A percentile compares a stretch with the other conserved stretches of the same genome.
These are phyloP conservation scores for Exophiala xenobiotica DNA, from an alignment of 2,329 filamentous ascomycete species.

Conservation along the genomic window DNA sequence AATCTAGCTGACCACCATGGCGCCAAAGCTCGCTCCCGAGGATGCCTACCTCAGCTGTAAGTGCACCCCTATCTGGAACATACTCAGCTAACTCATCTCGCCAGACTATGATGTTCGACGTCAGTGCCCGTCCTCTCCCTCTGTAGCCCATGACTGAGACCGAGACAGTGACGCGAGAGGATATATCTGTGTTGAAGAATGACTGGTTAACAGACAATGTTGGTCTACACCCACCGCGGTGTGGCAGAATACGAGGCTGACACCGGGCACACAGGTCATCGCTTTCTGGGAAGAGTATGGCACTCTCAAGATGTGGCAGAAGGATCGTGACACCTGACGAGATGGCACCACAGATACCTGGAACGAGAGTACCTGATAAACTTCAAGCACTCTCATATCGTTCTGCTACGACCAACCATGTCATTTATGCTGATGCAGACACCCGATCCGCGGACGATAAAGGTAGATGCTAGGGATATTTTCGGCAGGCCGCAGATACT, in stretches of 20 bases:
- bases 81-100: not conserved
- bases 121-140: conserved; percentile 42
- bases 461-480: too few relatives aligned
- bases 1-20: conserved; percentile 18
- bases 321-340: conserved; percentile 11
- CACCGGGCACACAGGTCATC: conserved; percentile 64
- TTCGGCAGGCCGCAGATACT: too few relatives aligned
- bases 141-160: conserved; percentile 12
- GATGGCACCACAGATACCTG: conserved; percentile 59
- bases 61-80: conserved; percentile 36
- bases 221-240: conserved; percentile 36
- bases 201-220: conserved; percentile 98
- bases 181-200: conserved; percentile 81
- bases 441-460: conserved; percentile 55
- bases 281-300: conserved; percentile 94
- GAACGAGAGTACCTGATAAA: conserved; percentile 81
- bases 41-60: conserved; percentile 70
- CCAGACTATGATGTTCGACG: conserved; percentile 65
- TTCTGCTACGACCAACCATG: conserved; percentile 90
- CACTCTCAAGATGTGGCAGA: not conserved
- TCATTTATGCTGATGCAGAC: conserved; percentile 84
- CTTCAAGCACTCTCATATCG: conserved; percentile 80
- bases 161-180: conserved; percentile 74
- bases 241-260: conserved; percentile 6
- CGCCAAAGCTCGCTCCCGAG: conserved; percentile 54